Evolutionary conservation across 306 rosid genomes (phyloP), one percentile per base, ranked within the genome.

Genomic region (Fragaria iinumae): DNA sequence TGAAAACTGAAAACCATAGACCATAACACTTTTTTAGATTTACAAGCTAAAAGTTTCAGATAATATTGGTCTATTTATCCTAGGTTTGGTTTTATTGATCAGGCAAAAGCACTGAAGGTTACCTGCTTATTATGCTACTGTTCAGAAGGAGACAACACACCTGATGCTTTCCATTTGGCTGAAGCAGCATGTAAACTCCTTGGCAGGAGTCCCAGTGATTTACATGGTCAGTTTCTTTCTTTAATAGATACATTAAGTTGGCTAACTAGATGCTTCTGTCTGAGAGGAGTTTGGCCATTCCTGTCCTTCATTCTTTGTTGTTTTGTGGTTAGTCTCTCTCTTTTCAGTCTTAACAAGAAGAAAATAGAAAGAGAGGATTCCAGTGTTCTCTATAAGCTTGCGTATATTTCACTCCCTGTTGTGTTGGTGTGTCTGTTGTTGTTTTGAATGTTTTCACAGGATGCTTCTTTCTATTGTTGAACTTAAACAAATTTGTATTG

Each of bases 21-120:
- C 49, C 25, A 38, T 1, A 3, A 14, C n/a, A 36, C 8, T 21
- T 16, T 72, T 34, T 13, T 27, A n/a, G 3, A 27, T 72, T 72
- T n/a, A 34, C 20, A 62, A 27, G 41, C 10, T 60, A 60, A 7
- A 11, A 13, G 4, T 60, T 62, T 32, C 36, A 55, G 39, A 62
- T 13, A 60, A 27, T 29, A 2, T 20, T 27, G 67, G 5, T 12
- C 12, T 23, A 13, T 32, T 71, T 9, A 50, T 32, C 73, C 34
- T 32, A 50, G 17, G 63, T 4, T 34, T 72, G 18, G 36, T 66
- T 21, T 45, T 75, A 53, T 64, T 77, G 63, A 70, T 80, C 87
- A 92, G 98, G 96, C 96, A 73, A 94, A 87, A 87, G 96, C 95
- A 69, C 78, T 94, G 87, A 90, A 90, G 89, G 96, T 92, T 65